A percentile compares a stretch with the other conserved stretches of the same genome.
These are phyloP conservation scores for Trichaptum fuscoviolaceum DNA, from an alignment of 768 basidiomycete genomes.

Conservation along the genomic window DNA sequence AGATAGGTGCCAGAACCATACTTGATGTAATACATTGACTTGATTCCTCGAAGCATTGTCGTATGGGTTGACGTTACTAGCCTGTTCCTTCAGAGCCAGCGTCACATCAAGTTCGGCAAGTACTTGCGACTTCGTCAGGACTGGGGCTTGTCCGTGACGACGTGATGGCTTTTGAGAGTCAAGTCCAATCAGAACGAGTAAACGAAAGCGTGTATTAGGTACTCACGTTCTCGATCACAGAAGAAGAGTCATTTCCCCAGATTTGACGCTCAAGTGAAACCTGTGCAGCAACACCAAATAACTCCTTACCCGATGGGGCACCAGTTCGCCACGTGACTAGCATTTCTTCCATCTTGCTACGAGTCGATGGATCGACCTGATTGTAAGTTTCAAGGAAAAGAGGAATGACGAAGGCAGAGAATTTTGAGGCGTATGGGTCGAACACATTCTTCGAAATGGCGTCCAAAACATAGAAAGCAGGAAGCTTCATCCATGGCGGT, in stretches of 20 bases:
- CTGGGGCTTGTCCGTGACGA: constrained; percentile 32
- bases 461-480: constrained; percentile 91
- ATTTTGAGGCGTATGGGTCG: constrained; percentile 84
- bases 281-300: constrained; percentile 82
- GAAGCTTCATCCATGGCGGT: constrained; percentile 84
- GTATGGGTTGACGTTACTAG: constrained; percentile 65
- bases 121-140: constrained; percentile 68
- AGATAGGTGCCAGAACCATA: constrained; percentile 29
- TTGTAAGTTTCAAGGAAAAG: constrained; percentile 86
- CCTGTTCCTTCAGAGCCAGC: constrained; percentile 74
- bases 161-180: not conserved
- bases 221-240: not conserved
- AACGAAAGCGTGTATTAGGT: not conserved
- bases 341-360: constrained; percentile 98
- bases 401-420: constrained; percentile 74
- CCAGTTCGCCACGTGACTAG: constrained; percentile 91
- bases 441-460: constrained; percentile 97
- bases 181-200: not conserved
- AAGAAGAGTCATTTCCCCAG: constrained; percentile 55
- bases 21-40: constrained; percentile 76
- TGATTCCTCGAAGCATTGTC: constrained; percentile 67
- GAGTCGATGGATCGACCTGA: constrained; percentile 76
- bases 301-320: constrained; percentile 69
- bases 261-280: constrained; percentile 78
- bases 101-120: constrained; percentile 79